Conservation (phyloP, 2,329 filamentous ascomycete genomes). For the Botrytis cinerea region DNA sequence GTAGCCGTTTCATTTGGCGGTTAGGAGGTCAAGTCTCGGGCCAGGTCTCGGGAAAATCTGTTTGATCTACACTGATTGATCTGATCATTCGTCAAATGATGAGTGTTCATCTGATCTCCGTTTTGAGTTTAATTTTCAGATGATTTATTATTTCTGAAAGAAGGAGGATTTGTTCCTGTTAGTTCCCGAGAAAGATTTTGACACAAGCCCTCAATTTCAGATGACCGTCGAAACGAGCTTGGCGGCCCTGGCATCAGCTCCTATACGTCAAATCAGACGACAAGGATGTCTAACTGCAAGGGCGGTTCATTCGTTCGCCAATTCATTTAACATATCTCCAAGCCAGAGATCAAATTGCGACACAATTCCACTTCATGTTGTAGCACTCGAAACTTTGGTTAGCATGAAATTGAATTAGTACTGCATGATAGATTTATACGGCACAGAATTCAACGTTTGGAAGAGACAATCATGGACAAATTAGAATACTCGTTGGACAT, state of each 20-base stretch:
- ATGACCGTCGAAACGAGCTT: conserved; percentile 19
- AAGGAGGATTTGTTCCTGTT: not conserved
- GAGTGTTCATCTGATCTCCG: conserved; percentile 1
- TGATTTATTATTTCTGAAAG: not conserved
- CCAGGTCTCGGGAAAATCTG: not conserved
- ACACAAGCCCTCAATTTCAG: conserved; percentile 20
- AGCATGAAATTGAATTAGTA: not conserved
- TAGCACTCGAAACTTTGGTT: not conserved
- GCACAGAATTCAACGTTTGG: not conserved
- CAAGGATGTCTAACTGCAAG: not conserved
- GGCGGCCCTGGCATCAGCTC: conserved; percentile 4
- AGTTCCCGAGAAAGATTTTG: not conserved
- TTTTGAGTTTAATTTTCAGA: conserved; percentile 20
- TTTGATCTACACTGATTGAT: conserved; percentile 1
- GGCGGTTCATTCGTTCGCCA: not conserved
- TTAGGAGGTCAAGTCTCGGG: conserved; percentile 7
- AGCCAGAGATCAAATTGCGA: not conserved
- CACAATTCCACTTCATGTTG: not conserved
- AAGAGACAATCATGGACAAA: not conserved
- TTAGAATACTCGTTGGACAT: not conserved
- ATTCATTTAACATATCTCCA: not conserved
- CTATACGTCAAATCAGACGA: conserved; percentile 13
- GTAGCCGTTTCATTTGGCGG: conserved; percentile 14
- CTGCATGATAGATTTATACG: not conserved
- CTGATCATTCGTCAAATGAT: not conserved